Evolutionary conservation across 331 rosid genomes (phyloP).

Genomic region (Quercus lobata): DNA sequence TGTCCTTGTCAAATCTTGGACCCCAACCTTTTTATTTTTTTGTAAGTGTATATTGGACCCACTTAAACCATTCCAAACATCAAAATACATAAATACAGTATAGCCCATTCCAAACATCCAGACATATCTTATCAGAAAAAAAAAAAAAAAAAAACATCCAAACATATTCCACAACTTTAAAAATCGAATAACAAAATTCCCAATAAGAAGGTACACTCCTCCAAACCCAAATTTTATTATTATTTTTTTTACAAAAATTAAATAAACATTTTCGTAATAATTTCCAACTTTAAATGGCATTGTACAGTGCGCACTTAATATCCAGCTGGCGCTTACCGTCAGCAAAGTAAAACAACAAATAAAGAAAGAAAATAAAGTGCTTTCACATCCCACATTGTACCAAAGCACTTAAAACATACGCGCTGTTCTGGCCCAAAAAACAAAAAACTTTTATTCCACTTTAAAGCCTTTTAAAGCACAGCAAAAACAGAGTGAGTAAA

Average conservation of each 20-base stretch:
- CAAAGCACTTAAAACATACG: background rate
- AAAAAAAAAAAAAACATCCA: background rate
- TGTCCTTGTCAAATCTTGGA: too few relatives aligned
- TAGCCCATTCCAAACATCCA: background rate
- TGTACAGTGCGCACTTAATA: background rate
- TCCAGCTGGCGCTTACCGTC: conserved; percentile 53
- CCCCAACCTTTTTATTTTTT: too few relatives aligned
- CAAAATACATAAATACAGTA: background rate
- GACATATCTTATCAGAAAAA: too few relatives aligned
- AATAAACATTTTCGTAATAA: background rate
- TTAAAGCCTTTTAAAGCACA: too few relatives aligned
- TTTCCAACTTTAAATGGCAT: background rate
- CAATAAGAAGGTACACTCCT: background rate
- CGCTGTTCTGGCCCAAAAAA: too few relatives aligned
- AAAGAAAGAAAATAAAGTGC: conserved; percentile 3
- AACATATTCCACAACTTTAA: background rate
- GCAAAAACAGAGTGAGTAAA: background rate
- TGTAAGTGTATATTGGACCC: too few relatives aligned
- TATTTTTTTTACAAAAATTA: background rate
- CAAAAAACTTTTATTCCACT: too few relatives aligned
- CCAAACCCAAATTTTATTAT: background rate
- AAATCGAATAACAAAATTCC: background rate
- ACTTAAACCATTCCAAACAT: too few relatives aligned
- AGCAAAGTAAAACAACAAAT: conserved; percentile 16
- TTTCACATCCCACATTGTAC: background rate